phyloP scores from a whole-genome alignment of 2,329 filamentous ascomycete genomes.

The Neopestalotiopsis clavispora region DNA sequence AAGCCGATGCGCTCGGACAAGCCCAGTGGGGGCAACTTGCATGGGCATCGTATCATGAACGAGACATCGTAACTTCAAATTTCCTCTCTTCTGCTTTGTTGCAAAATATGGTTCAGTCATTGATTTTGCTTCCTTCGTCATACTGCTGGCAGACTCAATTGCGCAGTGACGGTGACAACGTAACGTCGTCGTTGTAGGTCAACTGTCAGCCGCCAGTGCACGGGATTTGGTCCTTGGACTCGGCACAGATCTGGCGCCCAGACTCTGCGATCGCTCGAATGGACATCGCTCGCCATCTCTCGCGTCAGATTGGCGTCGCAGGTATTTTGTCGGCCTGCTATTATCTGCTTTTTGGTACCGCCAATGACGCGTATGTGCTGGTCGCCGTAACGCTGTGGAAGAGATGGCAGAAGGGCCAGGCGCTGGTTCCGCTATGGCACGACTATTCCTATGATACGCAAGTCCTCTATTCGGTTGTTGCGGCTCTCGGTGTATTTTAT shows the following conservation, averaged over 20 bases:
- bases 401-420: constrained; percentile 13
- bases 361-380: constrained; percentile 25
- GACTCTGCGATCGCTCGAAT: constrained; percentile 12
- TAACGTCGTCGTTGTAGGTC: too few relatives aligned
- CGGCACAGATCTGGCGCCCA: neutral
- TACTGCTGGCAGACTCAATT: neutral
- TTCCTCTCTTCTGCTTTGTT: neutral
- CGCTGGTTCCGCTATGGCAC: constrained; percentile 12
- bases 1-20: constrained; percentile 1
- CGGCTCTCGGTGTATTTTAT: neutral
- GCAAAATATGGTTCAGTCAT: neutral
- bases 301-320: constrained; percentile 19
- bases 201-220: too few relatives aligned
- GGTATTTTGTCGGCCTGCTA: constrained; percentile 22
- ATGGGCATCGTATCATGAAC: neutral
- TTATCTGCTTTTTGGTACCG: constrained; percentile 24
- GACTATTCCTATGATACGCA: neutral
- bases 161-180: too few relatives aligned
- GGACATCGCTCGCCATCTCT: constrained; percentile 19
- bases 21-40: neutral
- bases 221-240: neutral
- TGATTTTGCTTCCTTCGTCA: neutral
- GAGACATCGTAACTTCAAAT: neutral
- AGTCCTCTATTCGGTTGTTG: neutral
- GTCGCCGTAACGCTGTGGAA: constrained; percentile 20